These are phyloP conservation scores for Coelastrella sp. DNA, from an alignment of 139 green algal species.

Conservation along the genomic window DNA sequence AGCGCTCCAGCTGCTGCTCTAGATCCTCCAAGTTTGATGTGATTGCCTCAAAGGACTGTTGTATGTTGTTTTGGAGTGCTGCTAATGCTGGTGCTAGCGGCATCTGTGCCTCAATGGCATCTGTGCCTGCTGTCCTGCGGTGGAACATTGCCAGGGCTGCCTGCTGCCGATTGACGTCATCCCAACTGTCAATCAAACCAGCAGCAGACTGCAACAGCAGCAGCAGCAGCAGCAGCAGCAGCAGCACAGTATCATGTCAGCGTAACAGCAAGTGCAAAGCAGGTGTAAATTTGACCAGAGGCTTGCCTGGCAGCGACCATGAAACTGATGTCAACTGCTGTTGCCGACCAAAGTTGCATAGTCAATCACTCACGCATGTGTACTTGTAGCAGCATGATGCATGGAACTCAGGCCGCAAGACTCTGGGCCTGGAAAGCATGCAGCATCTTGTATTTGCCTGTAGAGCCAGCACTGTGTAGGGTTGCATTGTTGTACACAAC, in stretches of 20 bases:
- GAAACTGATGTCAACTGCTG: too few species aligned
- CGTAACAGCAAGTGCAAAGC: background rate
- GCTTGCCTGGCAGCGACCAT: background rate
- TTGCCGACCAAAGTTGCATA: too few species aligned
- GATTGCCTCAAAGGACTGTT: constrained; percentile 18
- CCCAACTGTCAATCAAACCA: constrained; percentile 38
- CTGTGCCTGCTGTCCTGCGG: background rate
- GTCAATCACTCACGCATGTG: too few species aligned
- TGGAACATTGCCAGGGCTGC: constrained; percentile 44
- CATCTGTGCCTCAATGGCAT: constrained; percentile 23
- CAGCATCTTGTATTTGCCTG: too few species aligned
- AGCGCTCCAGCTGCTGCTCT: constrained; percentile 42
- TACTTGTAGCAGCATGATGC: too few species aligned
- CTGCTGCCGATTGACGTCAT: constrained; percentile 35
- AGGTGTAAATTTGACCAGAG: background rate
- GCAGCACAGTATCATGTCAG: background rate
- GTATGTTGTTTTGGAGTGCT: constrained; percentile 15
- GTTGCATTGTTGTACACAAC: too few species aligned
- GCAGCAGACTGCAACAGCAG: background rate
- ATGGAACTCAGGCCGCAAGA: too few species aligned
- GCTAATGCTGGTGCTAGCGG: constrained; percentile 41
- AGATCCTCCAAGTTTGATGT: constrained; percentile 41
- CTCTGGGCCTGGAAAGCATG: too few species aligned
- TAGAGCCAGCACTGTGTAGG: too few species aligned
- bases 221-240: background rate